Base-by-base conservation (phyloP, 1,284 basidiomycete species). In the Ganoderma meredithae region DNA sequence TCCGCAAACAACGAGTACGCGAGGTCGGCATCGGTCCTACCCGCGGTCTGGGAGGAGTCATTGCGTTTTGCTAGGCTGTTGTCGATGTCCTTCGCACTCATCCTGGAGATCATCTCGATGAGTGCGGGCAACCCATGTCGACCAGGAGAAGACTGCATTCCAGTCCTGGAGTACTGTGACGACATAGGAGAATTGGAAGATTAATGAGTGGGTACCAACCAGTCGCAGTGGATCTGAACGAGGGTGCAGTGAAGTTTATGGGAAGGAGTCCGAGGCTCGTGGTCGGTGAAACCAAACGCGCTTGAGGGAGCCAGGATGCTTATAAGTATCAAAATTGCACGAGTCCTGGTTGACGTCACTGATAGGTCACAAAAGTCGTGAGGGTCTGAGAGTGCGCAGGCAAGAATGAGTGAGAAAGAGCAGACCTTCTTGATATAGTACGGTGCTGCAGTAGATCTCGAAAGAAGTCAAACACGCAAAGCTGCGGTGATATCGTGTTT, bases 71-170 rank as follows among this genome's bases (percentile, higher is more conserved):
- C 39, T 33, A 68, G 74, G 36, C 82, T 65, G 15, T 79, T 76
- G 36, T 81, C 80, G 39, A 87, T 78, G 65, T 84, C 81, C 19
- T 78, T 69, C 55, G 83, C 75, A n/a, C 69, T 61, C 44, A 84
- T 77, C 62, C 78, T 41, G 15, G 78, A 73, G 49, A 78, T 67
- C n/a, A 61, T 53, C 19, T 64, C 60, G 41, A 71, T 62, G 36
- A 67, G 44, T 13, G 60, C 63, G 3, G 62, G 33, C 43, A 71
- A 31, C 13, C 17, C 55, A 15, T 55, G 60, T 15, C 41, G 58
- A 13, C 33, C 25, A 52, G 59, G 25, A n/a, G 2, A 3, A n/a
- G 56, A 15, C 4, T 39, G 10, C 2, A 39, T 22, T 41, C 22
- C n/a, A 7, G 3, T 40, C 22, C 36, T 25, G 22, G 39, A 36